A percentile compares a stretch with the other conserved stretches of the same genome.
These are phyloP conservation scores for Rutstroemia sydowiana DNA, from an alignment of 2,329 filamentous ascomycete genomes.

Conservation along the genomic window DNA sequence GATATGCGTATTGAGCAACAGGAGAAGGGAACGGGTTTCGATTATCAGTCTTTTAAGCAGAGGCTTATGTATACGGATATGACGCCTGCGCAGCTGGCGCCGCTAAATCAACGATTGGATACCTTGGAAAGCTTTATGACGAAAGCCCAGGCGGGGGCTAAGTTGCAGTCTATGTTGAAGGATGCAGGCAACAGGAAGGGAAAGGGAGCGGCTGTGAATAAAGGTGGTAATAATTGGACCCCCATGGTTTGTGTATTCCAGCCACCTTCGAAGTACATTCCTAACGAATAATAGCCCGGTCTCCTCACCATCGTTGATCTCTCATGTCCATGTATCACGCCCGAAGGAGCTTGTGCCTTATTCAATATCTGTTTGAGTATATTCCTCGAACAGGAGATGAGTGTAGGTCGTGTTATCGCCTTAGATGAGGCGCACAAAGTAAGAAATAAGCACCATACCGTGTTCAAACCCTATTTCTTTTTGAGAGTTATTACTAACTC, in stretches of 20 bases:
- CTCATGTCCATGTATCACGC: slow-evolving; percentile 62
- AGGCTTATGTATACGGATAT: slow-evolving; percentile 34
- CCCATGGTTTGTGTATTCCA: slow-evolving; percentile 8
- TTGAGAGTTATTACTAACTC: too few relatives aligned
- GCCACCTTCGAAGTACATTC: neutral
- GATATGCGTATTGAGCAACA: slow-evolving; percentile 39
- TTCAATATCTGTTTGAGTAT: slow-evolving; percentile 66
- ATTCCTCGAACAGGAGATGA: slow-evolving; percentile 49
- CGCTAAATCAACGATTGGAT: slow-evolving; percentile 53
- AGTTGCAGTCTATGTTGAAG: neutral
- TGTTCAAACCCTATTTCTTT: too few relatives aligned
- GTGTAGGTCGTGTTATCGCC: slow-evolving; percentile 53
- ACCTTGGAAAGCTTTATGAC: slow-evolving; percentile 59
- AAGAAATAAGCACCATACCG: too few relatives aligned
- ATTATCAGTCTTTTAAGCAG: slow-evolving; percentile 38
- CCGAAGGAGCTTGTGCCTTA: slow-evolving; percentile 59
- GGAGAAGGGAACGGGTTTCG: slow-evolving; percentile 28
- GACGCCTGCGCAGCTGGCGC: slow-evolving; percentile 40
- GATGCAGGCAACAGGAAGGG: neutral
- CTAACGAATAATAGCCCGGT: slow-evolving; percentile 32
- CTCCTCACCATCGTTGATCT: slow-evolving; percentile 63
- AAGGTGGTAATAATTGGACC: slow-evolving; percentile 20
- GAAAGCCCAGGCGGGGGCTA: slow-evolving; percentile 7
- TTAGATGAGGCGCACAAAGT: slow-evolving; percentile 74
- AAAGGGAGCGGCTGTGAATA: neutral